Conservation (phyloP, 257 asterid genomes). For the Apocynum venetum region DNA sequence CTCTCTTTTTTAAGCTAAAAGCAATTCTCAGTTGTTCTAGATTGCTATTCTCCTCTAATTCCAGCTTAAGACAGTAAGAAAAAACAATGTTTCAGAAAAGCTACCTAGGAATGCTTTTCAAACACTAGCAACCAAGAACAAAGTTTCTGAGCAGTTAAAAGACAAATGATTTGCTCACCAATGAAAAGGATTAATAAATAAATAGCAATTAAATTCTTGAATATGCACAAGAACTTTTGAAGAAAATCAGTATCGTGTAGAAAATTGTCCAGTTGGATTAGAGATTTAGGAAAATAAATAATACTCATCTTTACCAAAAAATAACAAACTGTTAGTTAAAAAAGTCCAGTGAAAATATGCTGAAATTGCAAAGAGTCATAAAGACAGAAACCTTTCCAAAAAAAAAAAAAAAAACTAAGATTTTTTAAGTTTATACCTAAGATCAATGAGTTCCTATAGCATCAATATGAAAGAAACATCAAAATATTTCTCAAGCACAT, state of each 20-base stretch:
- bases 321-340: not conserved
- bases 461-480: not conserved
- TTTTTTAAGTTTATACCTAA: not conserved
- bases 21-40: not conserved
- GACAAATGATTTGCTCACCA: not conserved
- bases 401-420: too few relatives aligned
- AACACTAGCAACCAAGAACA: not conserved
- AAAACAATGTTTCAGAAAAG: not conserved
- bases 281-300: not conserved
- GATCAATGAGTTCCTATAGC: not conserved
- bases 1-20: too few relatives aligned
- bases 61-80: not conserved
- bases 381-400: not conserved
- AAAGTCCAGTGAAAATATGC: not conserved
- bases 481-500: not conserved
- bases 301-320: not conserved
- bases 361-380: not conserved
- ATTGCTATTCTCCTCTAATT: not conserved
- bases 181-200: not conserved
- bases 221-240: not conserved
- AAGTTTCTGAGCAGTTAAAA: too few relatives aligned
- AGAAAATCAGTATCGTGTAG: not conserved
- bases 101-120: not conserved
- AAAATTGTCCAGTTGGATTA: not conserved
- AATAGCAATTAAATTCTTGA: not conserved